Evolutionary conservation across 495 filamentous ascomycete genomes (phyloP).

Genomic region (Tuber umbilicatum): DNA sequence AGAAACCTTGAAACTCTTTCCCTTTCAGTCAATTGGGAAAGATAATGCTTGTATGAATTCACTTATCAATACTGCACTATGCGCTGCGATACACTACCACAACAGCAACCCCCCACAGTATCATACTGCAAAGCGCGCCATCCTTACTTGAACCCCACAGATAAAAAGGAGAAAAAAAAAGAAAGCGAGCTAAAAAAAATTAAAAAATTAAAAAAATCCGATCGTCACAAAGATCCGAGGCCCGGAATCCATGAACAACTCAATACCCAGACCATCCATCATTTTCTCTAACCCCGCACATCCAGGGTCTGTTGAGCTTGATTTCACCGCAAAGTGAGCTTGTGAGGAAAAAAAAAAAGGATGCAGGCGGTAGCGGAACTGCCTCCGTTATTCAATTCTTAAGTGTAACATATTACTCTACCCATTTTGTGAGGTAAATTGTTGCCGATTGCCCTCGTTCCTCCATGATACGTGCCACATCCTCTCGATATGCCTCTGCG

Average conservation of each 20-base stretch:
- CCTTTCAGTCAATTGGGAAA: background rate
- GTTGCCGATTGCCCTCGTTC: conserved; percentile 36
- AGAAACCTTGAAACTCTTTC: background rate
- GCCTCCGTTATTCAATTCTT: background rate
- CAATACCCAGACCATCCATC: background rate
- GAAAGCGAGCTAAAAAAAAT: background rate
- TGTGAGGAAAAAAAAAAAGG: background rate
- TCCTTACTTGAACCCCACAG: background rate
- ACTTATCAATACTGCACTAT: background rate
- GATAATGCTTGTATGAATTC: background rate
- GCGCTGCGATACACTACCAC: background rate
- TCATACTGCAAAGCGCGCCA: background rate
- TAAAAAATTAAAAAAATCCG: background rate
- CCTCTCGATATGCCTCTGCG: conserved; percentile 73
- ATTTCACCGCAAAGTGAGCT: conserved; percentile 2
- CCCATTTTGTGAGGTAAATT: conserved; percentile 20
- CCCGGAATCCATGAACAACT: background rate
- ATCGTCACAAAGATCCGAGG: background rate
- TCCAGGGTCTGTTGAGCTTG: background rate
- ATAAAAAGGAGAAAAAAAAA: background rate
- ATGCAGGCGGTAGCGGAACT: background rate
- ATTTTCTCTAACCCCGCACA: background rate
- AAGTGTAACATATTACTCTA: conserved; percentile 7
- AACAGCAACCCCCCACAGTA: background rate
- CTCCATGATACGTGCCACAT: conserved; percentile 64